phyloP scores from a whole-genome alignment of 371 early-diverging fungal genomes.

The Fennellomyces sp. region DNA sequence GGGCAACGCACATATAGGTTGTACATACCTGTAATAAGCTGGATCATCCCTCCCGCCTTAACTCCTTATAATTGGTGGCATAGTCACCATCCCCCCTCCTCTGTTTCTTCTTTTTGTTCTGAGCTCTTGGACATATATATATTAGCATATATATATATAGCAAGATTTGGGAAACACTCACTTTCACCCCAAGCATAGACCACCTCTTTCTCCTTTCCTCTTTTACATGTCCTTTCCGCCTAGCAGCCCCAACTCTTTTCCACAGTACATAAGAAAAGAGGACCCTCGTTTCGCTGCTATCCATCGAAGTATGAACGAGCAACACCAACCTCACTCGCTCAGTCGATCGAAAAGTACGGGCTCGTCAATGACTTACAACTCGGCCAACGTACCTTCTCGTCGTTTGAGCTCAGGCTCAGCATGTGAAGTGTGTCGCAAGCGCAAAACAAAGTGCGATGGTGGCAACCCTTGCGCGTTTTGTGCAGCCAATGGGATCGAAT shows the following conservation, averaged over 20 bases:
- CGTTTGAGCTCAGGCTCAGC: constrained; percentile 52
- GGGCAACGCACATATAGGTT: neutral
- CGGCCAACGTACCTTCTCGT: constrained; percentile 21
- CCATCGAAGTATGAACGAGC: constrained; percentile 1
- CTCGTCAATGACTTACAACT: neutral
- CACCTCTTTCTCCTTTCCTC: neutral
- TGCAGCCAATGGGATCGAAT: constrained; percentile 42
- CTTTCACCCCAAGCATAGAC: too few relatives aligned
- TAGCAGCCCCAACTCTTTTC: neutral
- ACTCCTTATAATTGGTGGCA: neutral
- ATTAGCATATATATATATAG: neutral
- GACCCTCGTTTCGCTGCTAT: neutral
- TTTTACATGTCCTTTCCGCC: neutral
- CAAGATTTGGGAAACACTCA: neutral
- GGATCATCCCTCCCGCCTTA: constrained; percentile 4
- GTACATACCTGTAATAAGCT: constrained; percentile 1
- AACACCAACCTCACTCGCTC: neutral
- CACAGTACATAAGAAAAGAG: constrained; percentile 2
- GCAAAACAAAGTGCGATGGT: constrained; percentile 58
- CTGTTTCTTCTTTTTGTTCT: neutral
- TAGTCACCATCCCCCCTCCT: neutral
- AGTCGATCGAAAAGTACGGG: constrained; percentile 12
- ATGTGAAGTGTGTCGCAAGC: constrained; percentile 52
- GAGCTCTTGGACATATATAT: neutral
- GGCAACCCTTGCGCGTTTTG: constrained; percentile 48